Conservation (phyloP, 2,329 filamentous ascomycete genomes). For the Colletotrichum lindemuthianum region DNA sequence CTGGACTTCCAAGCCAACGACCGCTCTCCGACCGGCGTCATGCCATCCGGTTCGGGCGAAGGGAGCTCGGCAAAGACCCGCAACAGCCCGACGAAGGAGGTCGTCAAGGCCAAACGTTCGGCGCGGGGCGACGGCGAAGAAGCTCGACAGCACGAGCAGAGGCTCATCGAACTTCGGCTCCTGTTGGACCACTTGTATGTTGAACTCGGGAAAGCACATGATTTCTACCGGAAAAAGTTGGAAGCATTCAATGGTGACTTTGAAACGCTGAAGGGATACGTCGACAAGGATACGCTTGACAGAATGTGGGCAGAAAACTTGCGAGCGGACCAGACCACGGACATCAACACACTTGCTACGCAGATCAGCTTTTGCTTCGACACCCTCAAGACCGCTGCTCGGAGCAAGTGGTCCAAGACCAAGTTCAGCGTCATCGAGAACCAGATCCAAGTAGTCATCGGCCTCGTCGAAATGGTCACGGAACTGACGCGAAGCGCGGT, state of each 20-base stretch:
- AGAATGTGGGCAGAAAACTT: slow-evolving; percentile 23
- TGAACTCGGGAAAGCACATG: slow-evolving; percentile 22
- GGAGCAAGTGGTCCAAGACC: background rate
- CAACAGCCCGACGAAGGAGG: background rate
- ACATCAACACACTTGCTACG: background rate
- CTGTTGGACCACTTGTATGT: slow-evolving; percentile 12
- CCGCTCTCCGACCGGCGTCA: too few relatives aligned
- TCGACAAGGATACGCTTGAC: slow-evolving; percentile 9
- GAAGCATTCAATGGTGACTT: slow-evolving; percentile 1
- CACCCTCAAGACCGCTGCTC: slow-evolving; percentile 7
- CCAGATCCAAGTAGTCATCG: slow-evolving; percentile 17
- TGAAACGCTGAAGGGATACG: slow-evolving; percentile 1
- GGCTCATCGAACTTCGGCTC: slow-evolving; percentile 17
- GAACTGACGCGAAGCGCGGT: slow-evolving; percentile 4
- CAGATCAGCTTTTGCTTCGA: slow-evolving; percentile 21
- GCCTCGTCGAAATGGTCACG: slow-evolving; percentile 16
- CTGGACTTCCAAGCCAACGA: background rate
- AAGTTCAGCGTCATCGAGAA: background rate
- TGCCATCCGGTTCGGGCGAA: too few relatives aligned
- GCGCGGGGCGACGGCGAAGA: background rate
- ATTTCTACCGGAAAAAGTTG: slow-evolving; percentile 3
- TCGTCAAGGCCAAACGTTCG: background rate
- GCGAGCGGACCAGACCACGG: background rate
- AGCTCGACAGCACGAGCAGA: slow-evolving; percentile 1
- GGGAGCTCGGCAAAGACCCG: too few relatives aligned